Evolutionary conservation across 345 rosid genomes (phyloP), one percentile per base, ranked within the genome.

Genomic region (Gossypium turneri): DNA sequence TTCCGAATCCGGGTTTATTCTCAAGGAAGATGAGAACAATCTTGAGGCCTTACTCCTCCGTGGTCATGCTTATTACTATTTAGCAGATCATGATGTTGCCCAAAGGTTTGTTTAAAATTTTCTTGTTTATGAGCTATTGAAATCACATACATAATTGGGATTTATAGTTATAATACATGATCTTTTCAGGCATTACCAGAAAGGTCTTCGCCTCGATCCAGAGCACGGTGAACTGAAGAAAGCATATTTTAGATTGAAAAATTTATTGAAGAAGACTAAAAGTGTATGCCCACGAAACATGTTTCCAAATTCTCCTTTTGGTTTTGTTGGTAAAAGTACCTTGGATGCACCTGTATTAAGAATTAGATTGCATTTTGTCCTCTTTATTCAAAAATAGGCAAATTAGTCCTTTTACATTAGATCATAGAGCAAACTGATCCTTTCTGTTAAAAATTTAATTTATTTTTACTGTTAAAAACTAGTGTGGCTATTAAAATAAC

Each of bases 61-160:
- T 76, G 99, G 99, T 63, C 94, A 94, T 85, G 99, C 97, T 72
- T 96, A 93, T 79, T 95, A 95, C 74, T 96, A 93, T 89, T 85
- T 96, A 79, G 98, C 98, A 66, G 99, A 93, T 85, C 99, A 93
- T 73, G 99, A 96, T 76, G 89, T 96, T 81, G 99, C 99, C 45
- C 85, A 87, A 77, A 92, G 94, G 99, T 95, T 66, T 72, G 73
- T 84, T 68, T 38, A 38, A 53, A n/a, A 3, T 52, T 0, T 78
- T 65, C 62, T 56, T 51, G 12, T 4, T 72, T 11, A 38, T 8
- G 20, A 5, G 20, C 34, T 0, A 12, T 29, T 59, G 57, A 34
- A 3, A 47, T 12, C 56, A 10, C 43, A 45, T 44, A 10, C 15
- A 52, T 27, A 34, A 47, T 12, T 66, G 8, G 45, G 52, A 43